Evolutionary conservation across 2,329 filamentous ascomycete genomes (phyloP), one percentile per base, ranked within the genome.

Genomic region (Alternaria atra): DNA sequence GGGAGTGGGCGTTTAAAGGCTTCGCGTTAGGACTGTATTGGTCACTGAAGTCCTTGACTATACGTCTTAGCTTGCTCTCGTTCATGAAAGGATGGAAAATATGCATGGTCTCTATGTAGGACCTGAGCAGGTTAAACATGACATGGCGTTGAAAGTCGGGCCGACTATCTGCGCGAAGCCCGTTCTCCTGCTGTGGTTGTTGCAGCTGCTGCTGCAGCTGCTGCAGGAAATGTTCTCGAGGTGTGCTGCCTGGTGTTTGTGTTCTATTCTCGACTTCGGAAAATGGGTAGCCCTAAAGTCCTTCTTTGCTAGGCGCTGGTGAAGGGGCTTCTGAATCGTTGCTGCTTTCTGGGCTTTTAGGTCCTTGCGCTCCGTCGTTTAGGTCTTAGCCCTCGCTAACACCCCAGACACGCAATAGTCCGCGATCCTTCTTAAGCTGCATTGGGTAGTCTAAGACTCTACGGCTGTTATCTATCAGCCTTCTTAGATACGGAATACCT

Each of bases 321-420:
- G 79, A 79, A 43, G 71, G 69, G 6, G 70, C 75, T 57, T 82
- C 80, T 27, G 79, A 79, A 25, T 79, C 76, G 61, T 63, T 79
- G 65, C 61, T 79, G 67, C 66, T 78, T 60, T 70, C 76, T 44
- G 63, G 75, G 46, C 72, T 78, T 20, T 67, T 69, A 17, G 74
- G 72, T 4, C 70, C 71, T 59, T 80, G 79, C 6, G 77, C 75
- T 52, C 79, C 81, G 25, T 86, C 82, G 46, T 86, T 85, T 25
- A 83, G 82, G 68, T 90, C 89, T 27, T 85, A 82, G 32, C 91
- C 91, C 78, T 96, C 92, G 4, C 93, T 93, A 61, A 89, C 87
- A 1, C 93, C 93, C 77, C 91, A 93, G 2, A 94, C 82, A 25
- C 91, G 87, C 40, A 97, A 82, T 6, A 91, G 79, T 1, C 93